These are phyloP conservation scores for Solanum okadae DNA, from an alignment of 257 asterid species.

Conservation along the genomic window DNA sequence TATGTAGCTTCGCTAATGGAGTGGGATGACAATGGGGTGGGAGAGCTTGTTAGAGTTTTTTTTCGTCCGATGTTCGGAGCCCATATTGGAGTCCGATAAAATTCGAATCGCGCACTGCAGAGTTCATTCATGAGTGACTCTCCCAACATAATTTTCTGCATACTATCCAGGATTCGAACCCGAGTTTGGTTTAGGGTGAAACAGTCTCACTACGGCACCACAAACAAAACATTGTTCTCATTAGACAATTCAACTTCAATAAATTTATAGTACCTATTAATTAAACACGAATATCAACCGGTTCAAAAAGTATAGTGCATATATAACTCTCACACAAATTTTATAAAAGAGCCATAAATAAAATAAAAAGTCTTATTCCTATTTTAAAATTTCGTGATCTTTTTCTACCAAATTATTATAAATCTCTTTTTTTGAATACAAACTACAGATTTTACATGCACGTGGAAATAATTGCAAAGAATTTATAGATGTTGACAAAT, in stretches of 20 bases:
- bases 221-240: too few relatives aligned
- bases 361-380: neutral
- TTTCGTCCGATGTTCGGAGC: rapidly evolving
- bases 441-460: neutral
- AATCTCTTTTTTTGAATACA: neutral
- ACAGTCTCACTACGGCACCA: too few relatives aligned
- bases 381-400: neutral
- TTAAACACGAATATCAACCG: neutral
- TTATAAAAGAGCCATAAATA: neutral
- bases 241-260: too few relatives aligned
- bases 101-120: too few relatives aligned
- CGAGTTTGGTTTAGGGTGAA: neutral
- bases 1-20: too few relatives aligned
- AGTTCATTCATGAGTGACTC: neutral
- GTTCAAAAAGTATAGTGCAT: neutral
- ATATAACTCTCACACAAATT: neutral
- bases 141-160: neutral
- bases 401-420: neutral
- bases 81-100: too few relatives aligned
- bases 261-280: neutral
- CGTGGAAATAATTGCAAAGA: neutral
- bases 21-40: too few relatives aligned
- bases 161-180: neutral
- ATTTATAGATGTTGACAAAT: neutral
- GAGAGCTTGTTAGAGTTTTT: too few relatives aligned